Evolutionary conservation across 768 basidiomycete genomes (phyloP).

Genomic region (Termitomyces sp.): DNA sequence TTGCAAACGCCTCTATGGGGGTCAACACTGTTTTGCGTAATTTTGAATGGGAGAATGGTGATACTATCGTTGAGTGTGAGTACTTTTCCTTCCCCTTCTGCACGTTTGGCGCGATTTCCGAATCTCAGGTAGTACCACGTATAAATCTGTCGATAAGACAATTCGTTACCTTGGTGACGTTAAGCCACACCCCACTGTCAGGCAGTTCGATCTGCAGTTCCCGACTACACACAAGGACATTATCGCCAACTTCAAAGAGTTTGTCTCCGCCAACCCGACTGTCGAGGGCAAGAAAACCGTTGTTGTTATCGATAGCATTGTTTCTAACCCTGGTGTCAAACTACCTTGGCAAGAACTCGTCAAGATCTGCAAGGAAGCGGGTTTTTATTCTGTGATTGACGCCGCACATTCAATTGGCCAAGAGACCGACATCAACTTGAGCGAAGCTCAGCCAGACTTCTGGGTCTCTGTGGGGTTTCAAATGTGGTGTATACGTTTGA

Average conservation of each 20-base stretch:
- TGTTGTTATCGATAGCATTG: constrained; percentile 66
- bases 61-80: constrained; percentile 54
- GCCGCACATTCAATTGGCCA: constrained; percentile 83
- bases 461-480: constrained; percentile 57
- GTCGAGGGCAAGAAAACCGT: constrained; percentile 39
- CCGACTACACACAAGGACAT: constrained; percentile 47
- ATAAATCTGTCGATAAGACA: constrained; percentile 47
- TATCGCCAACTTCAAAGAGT: constrained; percentile 28
- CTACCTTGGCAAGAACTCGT: constrained; percentile 82
- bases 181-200: constrained; percentile 45
- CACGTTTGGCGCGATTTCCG: neutral
- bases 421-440: constrained; percentile 59
- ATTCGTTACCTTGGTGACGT: constrained; percentile 51
- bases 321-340: constrained; percentile 56
- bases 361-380: constrained; percentile 54
- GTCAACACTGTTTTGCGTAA: constrained; percentile 59
- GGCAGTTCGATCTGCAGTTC: constrained; percentile 47
- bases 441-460: constrained; percentile 60
- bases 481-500: constrained; percentile 14
- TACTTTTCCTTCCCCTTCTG: neutral
- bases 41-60: constrained; percentile 54
- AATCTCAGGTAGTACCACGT: constrained; percentile 23
- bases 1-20: constrained; percentile 52
- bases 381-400: constrained; percentile 66
- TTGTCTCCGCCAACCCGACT: constrained; percentile 9